Conservation (phyloP, 768 basidiomycete genomes). For the Agaricus sinodeliciosus region DNA sequence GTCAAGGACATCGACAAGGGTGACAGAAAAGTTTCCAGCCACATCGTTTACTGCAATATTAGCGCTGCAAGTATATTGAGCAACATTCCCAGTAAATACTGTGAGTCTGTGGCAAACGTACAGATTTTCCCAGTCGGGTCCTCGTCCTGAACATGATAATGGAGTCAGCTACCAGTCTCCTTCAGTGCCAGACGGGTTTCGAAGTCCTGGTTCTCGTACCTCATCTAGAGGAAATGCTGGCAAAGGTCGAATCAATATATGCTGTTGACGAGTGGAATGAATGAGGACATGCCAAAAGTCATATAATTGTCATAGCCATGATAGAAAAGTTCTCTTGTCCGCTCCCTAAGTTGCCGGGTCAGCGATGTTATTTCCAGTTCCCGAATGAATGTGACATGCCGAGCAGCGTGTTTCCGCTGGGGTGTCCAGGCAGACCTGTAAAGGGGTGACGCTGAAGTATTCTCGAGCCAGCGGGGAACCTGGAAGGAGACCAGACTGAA, state of each 20-base stretch:
- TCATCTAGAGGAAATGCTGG: constrained; percentile 84
- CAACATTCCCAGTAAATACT: not conserved
- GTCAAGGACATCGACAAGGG: constrained; percentile 78
- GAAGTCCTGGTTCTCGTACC: constrained; percentile 29
- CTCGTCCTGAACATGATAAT: constrained; percentile 77
- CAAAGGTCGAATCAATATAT: constrained; percentile 2
- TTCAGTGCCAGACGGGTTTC: constrained; percentile 1
- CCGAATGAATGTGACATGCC: constrained; percentile 31
- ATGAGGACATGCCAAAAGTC: constrained; percentile 51
- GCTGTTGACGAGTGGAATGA: not conserved
- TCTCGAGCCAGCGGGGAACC: constrained; percentile 23
- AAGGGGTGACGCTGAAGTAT: constrained; percentile 26
- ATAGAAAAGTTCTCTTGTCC: constrained; percentile 75
- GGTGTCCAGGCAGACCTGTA: constrained; percentile 43
- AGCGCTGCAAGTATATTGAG: constrained; percentile 28
- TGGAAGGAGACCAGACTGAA: constrained; percentile 5
- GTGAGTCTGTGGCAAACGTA: constrained; percentile 30
- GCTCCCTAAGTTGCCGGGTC: constrained; percentile 40
- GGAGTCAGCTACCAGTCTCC: constrained; percentile 62
- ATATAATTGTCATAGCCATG: constrained; percentile 91
- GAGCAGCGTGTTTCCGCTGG: constrained; percentile 47
- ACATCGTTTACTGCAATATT: constrained; percentile 89
- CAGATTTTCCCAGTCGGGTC: constrained; percentile 84
- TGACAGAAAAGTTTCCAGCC: constrained; percentile 87
- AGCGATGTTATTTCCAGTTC: not conserved